Conservation (phyloP, 768 basidiomycete genomes). For the Leucocoprinus leucothites region DNA sequence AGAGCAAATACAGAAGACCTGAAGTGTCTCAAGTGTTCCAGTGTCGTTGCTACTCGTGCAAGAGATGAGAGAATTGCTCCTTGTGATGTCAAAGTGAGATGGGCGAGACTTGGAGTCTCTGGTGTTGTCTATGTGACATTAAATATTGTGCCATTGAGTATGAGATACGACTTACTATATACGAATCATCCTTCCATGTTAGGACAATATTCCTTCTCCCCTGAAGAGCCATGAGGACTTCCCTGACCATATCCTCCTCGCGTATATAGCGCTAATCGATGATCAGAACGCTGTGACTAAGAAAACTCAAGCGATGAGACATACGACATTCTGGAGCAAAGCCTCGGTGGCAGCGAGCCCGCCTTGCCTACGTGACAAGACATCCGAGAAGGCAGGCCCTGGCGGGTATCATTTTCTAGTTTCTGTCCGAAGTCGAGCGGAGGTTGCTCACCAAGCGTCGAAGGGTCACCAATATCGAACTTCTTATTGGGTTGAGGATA, state of each 20-base stretch:
- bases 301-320: neutral
- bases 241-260: slow-evolving; percentile 75
- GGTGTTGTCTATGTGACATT: slow-evolving; percentile 36
- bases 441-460: slow-evolving; percentile 54
- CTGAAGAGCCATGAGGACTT: slow-evolving; percentile 73
- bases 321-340: slow-evolving; percentile 42
- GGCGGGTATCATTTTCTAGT: neutral
- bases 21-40: slow-evolving; percentile 65
- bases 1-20: slow-evolving; percentile 43
- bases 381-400: slow-evolving; percentile 47
- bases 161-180: slow-evolving; percentile 23
- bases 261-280: slow-evolving; percentile 57
- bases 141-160: neutral
- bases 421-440: neutral
- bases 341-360: slow-evolving; percentile 34
- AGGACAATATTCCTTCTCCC: slow-evolving; percentile 64
- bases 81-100: slow-evolving; percentile 66
- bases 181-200: slow-evolving; percentile 29
- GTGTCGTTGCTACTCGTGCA: slow-evolving; percentile 53
- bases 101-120: slow-evolving; percentile 58
- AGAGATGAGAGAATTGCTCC: slow-evolving; percentile 61
- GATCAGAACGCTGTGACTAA: neutral
- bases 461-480: slow-evolving; percentile 69
- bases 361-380: slow-evolving; percentile 26
- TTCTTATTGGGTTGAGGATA: slow-evolving; percentile 36